phyloP scores from a whole-genome alignment of 2,329 filamentous ascomycete species.

The Pyricularia sp. region DNA sequence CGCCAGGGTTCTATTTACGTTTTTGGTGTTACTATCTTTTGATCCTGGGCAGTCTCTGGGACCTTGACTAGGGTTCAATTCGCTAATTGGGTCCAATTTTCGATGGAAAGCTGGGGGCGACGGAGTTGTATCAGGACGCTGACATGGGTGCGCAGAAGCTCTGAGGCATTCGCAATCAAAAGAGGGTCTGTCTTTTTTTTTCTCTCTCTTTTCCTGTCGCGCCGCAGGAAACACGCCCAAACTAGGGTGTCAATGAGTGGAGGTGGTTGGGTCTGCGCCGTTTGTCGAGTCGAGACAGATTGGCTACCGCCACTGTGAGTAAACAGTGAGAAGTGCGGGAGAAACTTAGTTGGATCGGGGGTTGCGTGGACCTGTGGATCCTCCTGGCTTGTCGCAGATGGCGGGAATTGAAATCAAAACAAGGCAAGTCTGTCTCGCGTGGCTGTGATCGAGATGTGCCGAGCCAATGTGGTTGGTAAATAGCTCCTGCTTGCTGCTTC shows the following conservation, averaged over 20 bases:
- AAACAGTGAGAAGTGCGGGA: neutral
- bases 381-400: slow-evolving; percentile 7
- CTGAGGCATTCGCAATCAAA: neutral
- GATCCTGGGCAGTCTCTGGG: neutral
- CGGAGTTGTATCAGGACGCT: neutral
- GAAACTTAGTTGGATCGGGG: neutral
- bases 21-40: neutral
- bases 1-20: neutral
- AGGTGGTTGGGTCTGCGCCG: neutral
- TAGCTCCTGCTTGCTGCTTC: neutral
- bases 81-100: neutral
- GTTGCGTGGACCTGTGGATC: slow-evolving; percentile 4
- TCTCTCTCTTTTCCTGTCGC: neutral
- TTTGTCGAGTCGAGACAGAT: neutral
- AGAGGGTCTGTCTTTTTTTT: neutral
- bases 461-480: neutral
- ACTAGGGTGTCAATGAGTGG: neutral
- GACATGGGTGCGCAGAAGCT: neutral
- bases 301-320: neutral
- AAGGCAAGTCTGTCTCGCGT: slow-evolving; percentile 5
- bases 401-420: slow-evolving; percentile 4
- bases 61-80: neutral
- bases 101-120: neutral
- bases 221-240: neutral
- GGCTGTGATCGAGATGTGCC: slow-evolving; percentile 6